Evolutionary conservation across 441 rosid genomes (phyloP), one percentile per base, ranked within the genome.

Genomic region (Brassica hybrid): DNA sequence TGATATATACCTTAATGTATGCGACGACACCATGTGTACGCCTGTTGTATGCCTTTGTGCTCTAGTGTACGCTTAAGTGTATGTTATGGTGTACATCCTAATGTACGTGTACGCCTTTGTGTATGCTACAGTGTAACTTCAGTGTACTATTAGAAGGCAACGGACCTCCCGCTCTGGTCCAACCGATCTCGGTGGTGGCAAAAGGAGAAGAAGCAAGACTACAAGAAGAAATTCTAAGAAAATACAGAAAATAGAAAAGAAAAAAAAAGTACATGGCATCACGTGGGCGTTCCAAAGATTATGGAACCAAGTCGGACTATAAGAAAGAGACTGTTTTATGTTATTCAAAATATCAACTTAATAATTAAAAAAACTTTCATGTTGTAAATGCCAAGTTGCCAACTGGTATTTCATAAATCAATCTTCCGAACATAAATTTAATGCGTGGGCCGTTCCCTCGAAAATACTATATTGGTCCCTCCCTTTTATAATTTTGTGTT

Each of bases 391-490:
- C 36, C 34, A 64, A 50, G 54, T 64, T 64, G 71, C 38, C 71
- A 65, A n/a, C 41, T 19, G 1, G 73, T 54, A 69, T 52, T 75
- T 27, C 52, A 75, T 74, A 5, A 30, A 30, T 30, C 6, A 30
- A 30, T 30, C 34, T 30, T 30, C 34, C 34, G 34, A 30, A 56
- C 73, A 68, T 30, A 52, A 48, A 34, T 62, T 62, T 18, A 76
- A 76, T 50, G 67, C 30, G 12, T 76, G n/a, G 43, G 34, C 54
- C 32, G 8, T 21, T 62, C 13, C 34, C 59, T 32, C 16, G 17
- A 3, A 4, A 67, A 61, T 27, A 45, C 19, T 60, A 1, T 75
- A 12, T 67, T 30, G 6, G 45, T n/a, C 30, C 56, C 27, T 6
- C 18, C 43, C 17, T 9, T 54, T 60, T 69, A 30, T 68, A 30